These are phyloP conservation scores for Phlebiopsis flavidoalba DNA, from an alignment of 768 basidiomycete genomes.

Conservation along the genomic window DNA sequence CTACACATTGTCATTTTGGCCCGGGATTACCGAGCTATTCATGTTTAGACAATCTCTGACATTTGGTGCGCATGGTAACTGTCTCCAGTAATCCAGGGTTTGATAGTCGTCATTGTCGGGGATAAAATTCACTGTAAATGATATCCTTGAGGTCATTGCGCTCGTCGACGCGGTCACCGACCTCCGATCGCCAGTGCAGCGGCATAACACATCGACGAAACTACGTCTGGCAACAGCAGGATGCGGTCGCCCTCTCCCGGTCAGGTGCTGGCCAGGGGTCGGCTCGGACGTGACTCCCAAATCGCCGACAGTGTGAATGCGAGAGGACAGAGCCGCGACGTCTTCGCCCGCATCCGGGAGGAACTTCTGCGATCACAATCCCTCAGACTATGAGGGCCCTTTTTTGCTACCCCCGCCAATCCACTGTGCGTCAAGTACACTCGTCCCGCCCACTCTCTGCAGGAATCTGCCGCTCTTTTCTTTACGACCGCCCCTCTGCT, in stretches of 20 bases:
- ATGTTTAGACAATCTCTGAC: not conserved
- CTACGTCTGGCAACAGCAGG: not conserved
- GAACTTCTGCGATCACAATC: not conserved
- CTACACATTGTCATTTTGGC: not conserved
- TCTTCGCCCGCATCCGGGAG: conserved; percentile 3
- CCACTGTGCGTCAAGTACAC: not conserved
- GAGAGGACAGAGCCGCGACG: conserved; percentile 1
- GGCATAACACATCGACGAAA: not conserved
- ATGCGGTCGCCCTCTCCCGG: not conserved
- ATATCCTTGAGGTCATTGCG: not conserved
- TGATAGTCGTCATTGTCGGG: not conserved
- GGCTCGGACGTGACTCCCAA: not conserved
- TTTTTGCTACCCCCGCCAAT: not conserved
- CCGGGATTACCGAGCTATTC: not conserved
- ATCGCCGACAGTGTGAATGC: not conserved
- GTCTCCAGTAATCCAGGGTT: not conserved
- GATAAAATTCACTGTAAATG: not conserved
- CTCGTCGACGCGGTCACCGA: not conserved
- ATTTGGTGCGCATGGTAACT: not conserved
- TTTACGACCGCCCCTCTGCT: not conserved
- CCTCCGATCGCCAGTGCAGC: not conserved
- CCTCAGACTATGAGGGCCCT: not conserved
- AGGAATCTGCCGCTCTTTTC: not conserved
- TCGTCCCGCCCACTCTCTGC: not conserved
- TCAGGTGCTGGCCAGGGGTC: not conserved